Evolutionary conservation across 139 green algal species (phyloP).

Genomic region (Choricystis sp.): DNA sequence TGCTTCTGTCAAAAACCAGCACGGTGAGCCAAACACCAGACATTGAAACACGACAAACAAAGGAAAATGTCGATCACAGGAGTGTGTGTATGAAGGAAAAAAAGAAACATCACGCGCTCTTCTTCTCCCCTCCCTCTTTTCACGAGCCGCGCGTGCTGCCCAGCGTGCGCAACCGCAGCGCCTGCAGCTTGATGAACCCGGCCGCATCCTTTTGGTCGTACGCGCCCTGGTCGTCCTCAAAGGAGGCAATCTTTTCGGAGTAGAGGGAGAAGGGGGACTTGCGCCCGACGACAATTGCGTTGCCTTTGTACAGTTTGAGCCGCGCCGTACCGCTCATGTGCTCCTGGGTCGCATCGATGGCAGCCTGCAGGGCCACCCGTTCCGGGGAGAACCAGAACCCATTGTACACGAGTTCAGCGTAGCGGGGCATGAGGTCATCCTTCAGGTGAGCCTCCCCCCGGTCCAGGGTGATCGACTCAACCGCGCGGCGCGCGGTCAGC

Average conservation of each 20-base stretch:
- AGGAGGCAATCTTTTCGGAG: slow-evolving; percentile 77
- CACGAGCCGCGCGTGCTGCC: slow-evolving; percentile 1
- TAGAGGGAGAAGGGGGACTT: slow-evolving; percentile 48
- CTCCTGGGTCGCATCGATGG: slow-evolving; percentile 74
- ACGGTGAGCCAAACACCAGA: no score
- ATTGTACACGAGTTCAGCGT: slow-evolving; percentile 80
- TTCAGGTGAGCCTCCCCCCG: slow-evolving; percentile 83
- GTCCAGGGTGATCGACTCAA: slow-evolving; percentile 84
- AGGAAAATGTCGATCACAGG: no score
- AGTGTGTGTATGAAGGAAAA: no score
- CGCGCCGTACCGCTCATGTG: slow-evolving; percentile 56
- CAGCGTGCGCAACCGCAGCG: slow-evolving; percentile 70
- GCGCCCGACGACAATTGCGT: slow-evolving; percentile 62
- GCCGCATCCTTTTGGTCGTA: slow-evolving; percentile 86
- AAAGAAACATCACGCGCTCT: no score
- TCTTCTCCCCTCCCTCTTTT: not conserved
- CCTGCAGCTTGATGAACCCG: slow-evolving; percentile 82
- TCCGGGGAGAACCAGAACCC: slow-evolving; percentile 67
- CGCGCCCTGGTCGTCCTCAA: slow-evolving; percentile 86
- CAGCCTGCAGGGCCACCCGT: slow-evolving; percentile 56
- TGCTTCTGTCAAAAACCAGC: no score
- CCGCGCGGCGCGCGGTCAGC: slow-evolving; percentile 59
- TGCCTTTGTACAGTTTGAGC: slow-evolving; percentile 89
- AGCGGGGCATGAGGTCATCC: slow-evolving; percentile 57
- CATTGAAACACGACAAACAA: no score